A percentile compares a stretch with the other conserved stretches of the same genome.
phyloP scores from a whole-genome alignment of 2,329 filamentous ascomycete species.

The Ramichloridium luteum region DNA sequence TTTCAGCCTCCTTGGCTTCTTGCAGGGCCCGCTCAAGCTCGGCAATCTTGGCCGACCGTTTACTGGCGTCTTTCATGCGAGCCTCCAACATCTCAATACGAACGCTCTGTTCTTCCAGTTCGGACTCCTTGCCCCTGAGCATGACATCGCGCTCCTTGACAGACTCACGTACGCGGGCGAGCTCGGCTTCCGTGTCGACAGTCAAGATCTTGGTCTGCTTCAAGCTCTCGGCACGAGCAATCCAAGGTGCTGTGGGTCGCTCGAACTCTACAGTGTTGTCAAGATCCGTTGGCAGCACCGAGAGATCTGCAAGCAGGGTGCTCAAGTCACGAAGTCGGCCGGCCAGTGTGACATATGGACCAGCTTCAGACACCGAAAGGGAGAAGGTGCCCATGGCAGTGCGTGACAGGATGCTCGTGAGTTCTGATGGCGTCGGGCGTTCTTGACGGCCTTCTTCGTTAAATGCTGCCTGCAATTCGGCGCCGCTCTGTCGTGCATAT shows the following conservation, averaged over 20 bases:
- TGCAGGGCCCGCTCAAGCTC: slow-evolving; percentile 43
- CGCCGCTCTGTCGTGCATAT: slow-evolving; percentile 55
- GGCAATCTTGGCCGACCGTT: slow-evolving; percentile 58
- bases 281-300: slow-evolving; percentile 42
- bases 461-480: slow-evolving; percentile 53
- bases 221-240: slow-evolving; percentile 66
- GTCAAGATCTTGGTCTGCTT: slow-evolving; percentile 70
- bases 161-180: slow-evolving; percentile 67
- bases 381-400: slow-evolving; percentile 42
- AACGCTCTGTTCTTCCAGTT: slow-evolving; percentile 74
- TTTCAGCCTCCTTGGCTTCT: slow-evolving; percentile 35
- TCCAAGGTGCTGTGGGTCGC: slow-evolving; percentile 64
- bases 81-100: slow-evolving; percentile 89
- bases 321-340: slow-evolving; percentile 54
- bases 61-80: slow-evolving; percentile 69
- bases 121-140: slow-evolving; percentile 50
- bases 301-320: slow-evolving; percentile 55
- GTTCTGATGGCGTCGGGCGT: slow-evolving; percentile 53
- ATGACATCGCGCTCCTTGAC: slow-evolving; percentile 58
- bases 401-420: slow-evolving; percentile 50
- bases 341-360: slow-evolving; percentile 57
- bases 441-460: slow-evolving; percentile 60
- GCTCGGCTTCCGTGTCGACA: slow-evolving; percentile 72
- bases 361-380: slow-evolving; percentile 43
- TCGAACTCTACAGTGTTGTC: slow-evolving; percentile 48